phyloP scores from a whole-genome alignment of 768 basidiomycete species.

The Hygrocybe coccinea region DNA sequence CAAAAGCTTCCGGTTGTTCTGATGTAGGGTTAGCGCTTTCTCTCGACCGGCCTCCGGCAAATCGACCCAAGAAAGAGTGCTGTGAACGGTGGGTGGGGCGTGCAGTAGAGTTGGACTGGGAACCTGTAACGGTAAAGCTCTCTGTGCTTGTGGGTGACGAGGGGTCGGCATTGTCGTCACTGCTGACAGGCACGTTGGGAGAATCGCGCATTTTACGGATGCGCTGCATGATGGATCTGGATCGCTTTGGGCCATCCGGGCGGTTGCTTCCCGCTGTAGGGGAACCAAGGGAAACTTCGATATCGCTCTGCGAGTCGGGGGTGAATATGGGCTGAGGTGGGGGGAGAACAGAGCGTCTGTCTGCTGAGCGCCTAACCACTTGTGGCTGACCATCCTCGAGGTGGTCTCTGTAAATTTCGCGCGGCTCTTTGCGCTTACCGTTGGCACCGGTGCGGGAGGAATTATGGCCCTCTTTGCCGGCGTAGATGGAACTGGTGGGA shows the following conservation, averaged over 20 bases:
- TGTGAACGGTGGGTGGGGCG: constrained; percentile 70
- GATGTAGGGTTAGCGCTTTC: constrained; percentile 24
- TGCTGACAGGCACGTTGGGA: constrained; percentile 69
- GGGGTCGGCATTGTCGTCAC: constrained; percentile 41
- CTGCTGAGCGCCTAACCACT: constrained; percentile 32
- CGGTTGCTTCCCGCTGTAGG: constrained; percentile 36
- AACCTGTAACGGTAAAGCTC: constrained; percentile 22
- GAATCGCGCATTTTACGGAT: constrained; percentile 85
- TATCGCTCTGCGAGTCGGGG: constrained; percentile 43
- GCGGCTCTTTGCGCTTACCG: constrained; percentile 44
- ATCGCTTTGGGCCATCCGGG: constrained; percentile 58
- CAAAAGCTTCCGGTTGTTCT: constrained; percentile 43
- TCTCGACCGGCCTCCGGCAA: constrained; percentile 38
- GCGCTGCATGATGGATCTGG: constrained; percentile 81
- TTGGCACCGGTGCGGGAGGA: constrained; percentile 23
- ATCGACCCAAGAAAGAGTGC: constrained; percentile 74
- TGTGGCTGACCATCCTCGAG: constrained; percentile 34
- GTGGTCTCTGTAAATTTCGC: constrained; percentile 43
- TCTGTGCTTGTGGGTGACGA: constrained; percentile 37
- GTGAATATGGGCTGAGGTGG: constrained; percentile 83
- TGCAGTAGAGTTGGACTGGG: constrained; percentile 13
- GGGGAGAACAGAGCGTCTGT: constrained; percentile 55
- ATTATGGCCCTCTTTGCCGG: constrained; percentile 46
- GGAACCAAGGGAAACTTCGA: constrained; percentile 34
- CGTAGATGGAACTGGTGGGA: constrained; percentile 64